phyloP scores from a whole-genome alignment of 768 basidiomycete genomes.

The Leucogyrophana mollusca region DNA sequence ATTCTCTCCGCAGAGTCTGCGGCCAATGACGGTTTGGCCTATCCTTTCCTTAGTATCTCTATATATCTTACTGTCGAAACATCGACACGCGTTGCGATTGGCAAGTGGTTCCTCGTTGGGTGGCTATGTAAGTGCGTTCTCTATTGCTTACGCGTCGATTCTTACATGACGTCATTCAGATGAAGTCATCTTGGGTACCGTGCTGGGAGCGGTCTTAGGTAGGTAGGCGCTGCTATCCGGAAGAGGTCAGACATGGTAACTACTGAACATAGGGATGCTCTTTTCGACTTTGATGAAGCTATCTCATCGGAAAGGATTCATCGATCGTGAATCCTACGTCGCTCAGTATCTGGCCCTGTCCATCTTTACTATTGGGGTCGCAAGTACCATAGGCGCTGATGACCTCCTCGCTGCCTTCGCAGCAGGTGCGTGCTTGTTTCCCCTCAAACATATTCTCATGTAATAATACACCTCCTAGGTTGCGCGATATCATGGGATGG shows the following conservation, averaged over 20 bases:
- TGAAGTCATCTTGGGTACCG: constrained; percentile 74
- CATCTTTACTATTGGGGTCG: constrained; percentile 75
- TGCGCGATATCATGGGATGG: constrained; percentile 92
- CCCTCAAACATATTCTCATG: not conserved
- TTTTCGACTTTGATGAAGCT: constrained; percentile 76
- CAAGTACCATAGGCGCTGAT: constrained; percentile 78
- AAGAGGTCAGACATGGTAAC: constrained; percentile 1
- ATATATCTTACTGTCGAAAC: constrained; percentile 81
- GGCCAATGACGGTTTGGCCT: constrained; percentile 94
- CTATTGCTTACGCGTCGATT: constrained; percentile 4
- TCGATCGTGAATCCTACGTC: constrained; percentile 84
- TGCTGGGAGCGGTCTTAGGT: constrained; percentile 62
- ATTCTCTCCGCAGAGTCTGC: constrained; percentile 89
- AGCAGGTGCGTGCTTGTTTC: constrained; percentile 46
- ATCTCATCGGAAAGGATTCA: constrained; percentile 57
- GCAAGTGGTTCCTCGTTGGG: constrained; percentile 84
- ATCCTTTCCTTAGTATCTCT: constrained; percentile 86
- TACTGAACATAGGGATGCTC: constrained; percentile 43
- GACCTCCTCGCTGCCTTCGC: constrained; percentile 90
- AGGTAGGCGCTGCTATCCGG: constrained; percentile 5
- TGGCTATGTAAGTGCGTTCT: constrained; percentile 61
- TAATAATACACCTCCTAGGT: constrained; percentile 44
- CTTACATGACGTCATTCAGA: constrained; percentile 42
- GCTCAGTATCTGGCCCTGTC: constrained; percentile 79
- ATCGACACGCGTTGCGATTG: constrained; percentile 60